Percentiles rank a stretch among this genome's conserved stretches.
Conservation (phyloP, 2,329 filamentous ascomycete species). For the Xylaria sp. region DNA sequence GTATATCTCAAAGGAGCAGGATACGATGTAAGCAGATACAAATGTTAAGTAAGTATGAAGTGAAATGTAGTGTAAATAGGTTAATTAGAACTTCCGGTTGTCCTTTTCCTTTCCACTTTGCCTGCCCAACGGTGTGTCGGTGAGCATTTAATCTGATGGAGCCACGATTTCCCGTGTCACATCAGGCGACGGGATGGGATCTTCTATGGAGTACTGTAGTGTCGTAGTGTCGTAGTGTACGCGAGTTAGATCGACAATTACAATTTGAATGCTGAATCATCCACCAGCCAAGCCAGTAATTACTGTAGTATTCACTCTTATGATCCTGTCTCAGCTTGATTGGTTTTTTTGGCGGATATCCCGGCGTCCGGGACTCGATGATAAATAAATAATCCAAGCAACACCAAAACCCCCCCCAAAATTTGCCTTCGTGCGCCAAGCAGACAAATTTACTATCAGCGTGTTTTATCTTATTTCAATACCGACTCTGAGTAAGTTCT, state of each 20-base stretch:
- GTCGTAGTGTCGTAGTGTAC: too few species aligned
- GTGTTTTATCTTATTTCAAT: not conserved
- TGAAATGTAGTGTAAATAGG: too few species aligned
- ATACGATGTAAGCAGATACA: not conserved
- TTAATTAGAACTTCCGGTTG: not conserved
- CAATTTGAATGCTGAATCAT: not conserved
- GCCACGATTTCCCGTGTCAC: not conserved
- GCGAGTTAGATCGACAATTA: too few species aligned
- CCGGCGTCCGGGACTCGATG: not conserved
- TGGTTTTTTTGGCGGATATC: not conserved
- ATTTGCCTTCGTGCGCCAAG: not conserved
- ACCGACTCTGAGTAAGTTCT: not conserved
- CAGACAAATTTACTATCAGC: not conserved
- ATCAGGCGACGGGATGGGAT: not conserved
- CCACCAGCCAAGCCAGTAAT: not conserved
- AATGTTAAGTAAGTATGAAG: not conserved
- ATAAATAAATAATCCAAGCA: too few species aligned
- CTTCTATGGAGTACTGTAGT: not conserved
- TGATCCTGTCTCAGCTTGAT: conserved; percentile 11
- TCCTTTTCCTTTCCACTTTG: not conserved
- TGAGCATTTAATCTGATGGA: conserved; percentile 2
- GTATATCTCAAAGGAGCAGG: not conserved
- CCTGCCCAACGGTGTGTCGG: not conserved
- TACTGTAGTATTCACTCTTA: conserved; percentile 6
- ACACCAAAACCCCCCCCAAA: not conserved